Base-by-base conservation (phyloP, 78 protist species). In the Dictyostelium purpureum region DNA sequence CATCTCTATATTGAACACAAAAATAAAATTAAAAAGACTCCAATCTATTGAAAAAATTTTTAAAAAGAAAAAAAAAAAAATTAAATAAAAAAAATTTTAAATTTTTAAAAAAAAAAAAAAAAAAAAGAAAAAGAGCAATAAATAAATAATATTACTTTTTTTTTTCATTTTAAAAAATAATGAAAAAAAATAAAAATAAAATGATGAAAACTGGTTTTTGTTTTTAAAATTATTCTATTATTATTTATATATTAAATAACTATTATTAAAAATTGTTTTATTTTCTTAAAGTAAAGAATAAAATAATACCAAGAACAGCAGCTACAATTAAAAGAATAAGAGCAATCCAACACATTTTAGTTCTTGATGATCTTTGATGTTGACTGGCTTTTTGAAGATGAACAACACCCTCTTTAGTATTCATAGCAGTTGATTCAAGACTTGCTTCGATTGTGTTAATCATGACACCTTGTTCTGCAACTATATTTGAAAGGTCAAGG, bases 391-490 rank as follows among this genome's bases (percentile, higher is more conserved):
- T n/a, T 21, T 67, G 45, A 35, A 90, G 51, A 28, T 90, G 90
- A 3, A 21, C 59, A 26, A 66, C 78, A 74, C 89, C 94, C 63
- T 79, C 87, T 51, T 63, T 59, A n/a, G 89, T 81, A 21, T 90
- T 79, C 38, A 49, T 51, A 24, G 51, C 52, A 24, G 94, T 56
- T 10, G 73, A 38, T 54, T 90, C 89, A 63, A 90, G 70, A 76
- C 73, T 90, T 31, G 66, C 16, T 14, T 69, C 93, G 57, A 74
- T 79, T 19, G 88, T 88, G 70, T 79, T 74, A 24, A 95, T 40
- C 82, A 83, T 57, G 52, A 71, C 95, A 65, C 97, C 96, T 79
- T 96, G 97, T 38, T 96, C 96, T 40, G 79, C 11, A 11, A 96
- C 96, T 37, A 96, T 26, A n/a, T 65, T 77, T 28, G 95, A 93